Base-by-base conservation (phyloP, 768 basidiomycete species). In the Termitomyces heimii region DNA sequence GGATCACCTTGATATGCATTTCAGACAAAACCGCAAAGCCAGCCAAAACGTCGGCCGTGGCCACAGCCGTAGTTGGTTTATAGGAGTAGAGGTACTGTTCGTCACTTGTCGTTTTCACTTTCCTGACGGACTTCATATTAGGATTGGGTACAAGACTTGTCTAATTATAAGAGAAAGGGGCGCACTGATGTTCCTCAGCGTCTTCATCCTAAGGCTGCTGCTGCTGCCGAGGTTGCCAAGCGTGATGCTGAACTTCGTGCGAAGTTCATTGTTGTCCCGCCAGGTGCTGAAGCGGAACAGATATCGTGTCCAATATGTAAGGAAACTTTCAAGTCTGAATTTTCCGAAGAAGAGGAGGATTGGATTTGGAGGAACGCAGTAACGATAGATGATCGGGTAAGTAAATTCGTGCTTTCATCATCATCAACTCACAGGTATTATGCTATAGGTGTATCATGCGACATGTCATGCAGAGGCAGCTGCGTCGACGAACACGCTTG, bases 321-420 rank as follows among this genome's bases (percentile, higher is more conserved):
- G 77, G 96, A 99, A 72, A 72, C 70, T 55, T 79, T 98, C 70
- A 91, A 92, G 77, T 84, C 86, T 62, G 96, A 97, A 75, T 98
- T 91, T 69, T 71, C 86, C 56, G 94, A 98, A 68, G 95, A 97
- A 48, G 94, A 95, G 59, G 96, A 98, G 74, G 96, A 97, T 59
- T 98, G 95, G 95, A 89, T 97, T 13, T 99, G 94, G 94, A 84
- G 82, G 68, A 96, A 99, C 67, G 93, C 95, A 0, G 78, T 92
- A 20, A 83, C 79, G 70, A 86, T 87, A 59, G 92, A 96, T 62
- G 89, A 89, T 56, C 82, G 82, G 76, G 94, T 94, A 69, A 54
- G 86, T 73, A n/a, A 26, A 42, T 51, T 29, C 22, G 18, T 53
- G 22, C 35, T 24, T 35, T 47, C 4, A 13, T 2, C 39, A 18